A percentile compares a stretch with the other conserved stretches of the same genome.
Conservation (phyloP, 257 asterid genomes). For the Primulina eburnea region DNA sequence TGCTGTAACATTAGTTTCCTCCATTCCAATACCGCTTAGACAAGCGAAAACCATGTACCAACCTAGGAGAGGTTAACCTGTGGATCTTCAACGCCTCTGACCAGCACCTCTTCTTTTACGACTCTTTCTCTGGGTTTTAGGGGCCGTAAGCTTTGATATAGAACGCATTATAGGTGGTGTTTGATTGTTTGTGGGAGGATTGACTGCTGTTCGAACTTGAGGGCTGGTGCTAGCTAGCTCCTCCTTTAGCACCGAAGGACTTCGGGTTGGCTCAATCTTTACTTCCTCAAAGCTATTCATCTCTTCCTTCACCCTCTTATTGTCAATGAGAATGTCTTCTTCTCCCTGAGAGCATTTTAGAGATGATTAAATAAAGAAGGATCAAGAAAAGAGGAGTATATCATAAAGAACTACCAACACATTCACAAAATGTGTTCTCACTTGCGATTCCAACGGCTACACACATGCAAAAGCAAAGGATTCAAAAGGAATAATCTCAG, state of each 20-base stretch:
- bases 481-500: background rate
- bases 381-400: background rate
- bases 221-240: conserved; percentile 28
- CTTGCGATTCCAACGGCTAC: background rate
- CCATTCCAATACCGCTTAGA: conserved; percentile 6
- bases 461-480: background rate
- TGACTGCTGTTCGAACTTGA: conserved; percentile 34
- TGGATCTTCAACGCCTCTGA: conserved; percentile 38
- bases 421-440: background rate
- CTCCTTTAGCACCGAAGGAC: conserved; percentile 30
- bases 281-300: conserved; percentile 41
- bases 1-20: conserved; percentile 16
- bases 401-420: background rate
- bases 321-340: conserved; percentile 53
- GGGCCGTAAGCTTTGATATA: conserved; percentile 47
- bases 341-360: conserved; percentile 41
- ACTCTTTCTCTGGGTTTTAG: conserved; percentile 51
- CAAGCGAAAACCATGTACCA: background rate
- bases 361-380: conserved; percentile 8
- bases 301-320: conserved; percentile 50
- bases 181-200: conserved; percentile 38
- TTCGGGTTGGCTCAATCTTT: conserved; percentile 37
- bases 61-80: conserved; percentile 25
- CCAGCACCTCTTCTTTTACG: conserved; percentile 46
- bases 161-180: conserved; percentile 49